Evolutionary conservation across 768 basidiomycete species (phyloP).

Genomic region (Tylopilus rubrobrunneus): DNA sequence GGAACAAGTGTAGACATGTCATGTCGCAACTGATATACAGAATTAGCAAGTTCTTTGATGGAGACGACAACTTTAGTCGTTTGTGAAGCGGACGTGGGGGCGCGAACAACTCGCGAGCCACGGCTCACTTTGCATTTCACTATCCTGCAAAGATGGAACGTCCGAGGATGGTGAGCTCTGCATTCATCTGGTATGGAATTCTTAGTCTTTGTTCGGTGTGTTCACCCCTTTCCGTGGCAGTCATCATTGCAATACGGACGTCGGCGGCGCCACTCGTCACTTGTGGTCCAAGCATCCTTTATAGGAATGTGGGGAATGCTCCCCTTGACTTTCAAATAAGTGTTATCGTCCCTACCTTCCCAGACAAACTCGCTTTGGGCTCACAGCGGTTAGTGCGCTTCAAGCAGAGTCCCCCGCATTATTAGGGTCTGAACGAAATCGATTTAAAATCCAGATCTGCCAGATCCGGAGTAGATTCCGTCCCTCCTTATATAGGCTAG

Average conservation of each 20-base stretch:
- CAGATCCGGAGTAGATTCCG: background rate
- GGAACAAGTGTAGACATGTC: too few species aligned
- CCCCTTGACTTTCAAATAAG: background rate
- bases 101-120: too few species aligned
- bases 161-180: conserved; percentile 27
- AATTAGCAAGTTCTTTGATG: too few species aligned
- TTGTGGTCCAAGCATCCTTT: background rate
- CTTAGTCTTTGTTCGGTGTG: background rate
- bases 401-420: background rate
- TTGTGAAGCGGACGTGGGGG: too few species aligned
- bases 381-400: background rate
- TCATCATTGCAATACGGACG: conserved; percentile 24
- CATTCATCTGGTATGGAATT: conserved; percentile 24
- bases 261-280: conserved; percentile 11
- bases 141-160: background rate
- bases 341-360: background rate
- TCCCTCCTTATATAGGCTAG: background rate
- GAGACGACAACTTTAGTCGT: too few species aligned
- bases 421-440: background rate
- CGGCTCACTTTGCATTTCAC: too few species aligned
- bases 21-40: too few species aligned
- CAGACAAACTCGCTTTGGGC: background rate
- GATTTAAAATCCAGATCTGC: background rate
- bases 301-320: background rate
- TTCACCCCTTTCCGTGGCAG: conserved; percentile 7